Base-by-base conservation (phyloP, 495 filamentous ascomycete species). In the Hypoxylon crocopeplum region DNA sequence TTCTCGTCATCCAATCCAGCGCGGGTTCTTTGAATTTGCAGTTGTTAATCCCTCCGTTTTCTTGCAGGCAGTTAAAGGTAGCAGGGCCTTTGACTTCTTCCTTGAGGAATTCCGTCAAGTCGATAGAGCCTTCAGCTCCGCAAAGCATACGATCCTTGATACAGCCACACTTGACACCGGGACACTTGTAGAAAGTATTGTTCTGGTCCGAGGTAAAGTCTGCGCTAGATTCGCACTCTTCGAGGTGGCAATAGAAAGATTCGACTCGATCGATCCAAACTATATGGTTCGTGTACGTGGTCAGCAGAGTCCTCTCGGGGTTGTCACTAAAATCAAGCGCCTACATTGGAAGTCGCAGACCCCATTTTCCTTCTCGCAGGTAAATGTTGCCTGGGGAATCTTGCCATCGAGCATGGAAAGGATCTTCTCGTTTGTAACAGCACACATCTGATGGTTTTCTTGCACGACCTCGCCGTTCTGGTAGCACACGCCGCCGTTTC, bases 371-470 rank as follows among this genome's bases (percentile, higher is more conserved):
- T 81, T 86, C 61, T 92, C 82, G 69, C 94, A 98, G 27, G 86
- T 88, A 69, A 98, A 98, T 1, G 94, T 98, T 39, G 93, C 93
- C 70, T 98, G 90, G 0, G 94, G 93, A 33, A 89, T 89, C 67
- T 87, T 81, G 25, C 85, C 85, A 65, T 92, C 88, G 33, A 98
- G 79, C 74, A 93, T 85, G 48, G 93, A 86, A 22, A 94, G 73
- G 68, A 98, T 98, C 75, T 95, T 94, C 58, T 68, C 72, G 76
- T 98, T 98, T 37, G 93, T 98, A 60, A 98, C 93, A 77, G 95
- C 90, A 72, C 94, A 98, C 84, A 96, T 93, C 77, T 98, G 95
- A 71, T 90, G 92, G 71, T 98, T 98, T 70, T 96, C 84, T 63
- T 96, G 90, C 22, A 97, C 86, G 4, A 94, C 88, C 56, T 96